Base-by-base conservation (phyloP, 78 protist species). In the Tieghemostelium lacteum region DNA sequence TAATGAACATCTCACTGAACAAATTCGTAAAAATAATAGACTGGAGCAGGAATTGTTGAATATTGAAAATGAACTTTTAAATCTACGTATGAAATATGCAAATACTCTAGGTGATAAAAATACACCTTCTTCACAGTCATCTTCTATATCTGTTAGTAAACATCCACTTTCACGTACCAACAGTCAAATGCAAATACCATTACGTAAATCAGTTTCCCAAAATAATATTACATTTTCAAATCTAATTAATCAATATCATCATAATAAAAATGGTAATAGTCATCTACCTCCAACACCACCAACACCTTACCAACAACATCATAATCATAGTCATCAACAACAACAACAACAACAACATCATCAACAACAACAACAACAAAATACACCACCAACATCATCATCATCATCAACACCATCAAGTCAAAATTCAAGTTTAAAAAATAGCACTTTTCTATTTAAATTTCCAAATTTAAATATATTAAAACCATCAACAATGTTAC, bases 171-270 rank as follows among this genome's bases (percentile, higher is more conserved):
- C 91, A 24, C 77, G 91, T n/a, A 58, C 91, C 1, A 83, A 55
- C 37, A 69, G 78, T 3, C 67, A 83, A 20, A 3, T 72, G 3
- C 88, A 75, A 66, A 50, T 71, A 12, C 78, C 91, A 14, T 26
- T 83, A 20, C n/a, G 91, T 22, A 83, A 83, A 69, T 83, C 91
- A n/a, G 54, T 69, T 10, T 83, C 91, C 2, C 91, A 83, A 52
- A 55, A 34, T 2, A 77, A 77, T 36, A 63, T 77, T 33, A 14
- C 52, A 45, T 45, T 45, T 45, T 37, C 60, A 49, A 50, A 73
- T 5, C 10, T 45, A 45, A 45, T 10, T 14, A 45, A 45, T 45
- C n/a, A n/a, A n/a, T n/a, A n/a, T n/a, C n/a, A n/a, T n/a, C n/a
- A n/a, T n/a, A n/a, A n/a, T n/a, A n/a, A n/a, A n/a, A n/a, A n/a